These are phyloP conservation scores for Udeniomyces megalosporus DNA, from an alignment of 768 basidiomycete species.

Conservation along the genomic window DNA sequence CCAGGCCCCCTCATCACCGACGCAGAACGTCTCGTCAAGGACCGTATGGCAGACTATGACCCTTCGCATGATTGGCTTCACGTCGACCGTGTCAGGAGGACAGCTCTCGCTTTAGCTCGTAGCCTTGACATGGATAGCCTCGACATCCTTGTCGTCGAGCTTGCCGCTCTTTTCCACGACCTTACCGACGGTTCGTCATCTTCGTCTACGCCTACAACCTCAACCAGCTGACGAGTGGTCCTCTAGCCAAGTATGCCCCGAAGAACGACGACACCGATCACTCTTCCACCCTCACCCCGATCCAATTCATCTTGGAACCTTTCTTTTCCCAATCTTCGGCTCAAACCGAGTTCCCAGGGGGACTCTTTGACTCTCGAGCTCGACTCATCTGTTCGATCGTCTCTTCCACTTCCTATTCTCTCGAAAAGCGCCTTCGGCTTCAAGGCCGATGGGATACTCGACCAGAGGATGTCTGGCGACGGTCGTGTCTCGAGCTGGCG, in stretches of 20 bases:
- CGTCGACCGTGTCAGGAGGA: conserved; percentile 60
- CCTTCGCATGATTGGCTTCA: conserved; percentile 30
- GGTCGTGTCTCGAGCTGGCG: conserved; percentile 55
- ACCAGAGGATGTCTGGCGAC: conserved; percentile 41
- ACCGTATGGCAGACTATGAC: conserved; percentile 27
- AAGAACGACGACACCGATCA: conserved; percentile 55
- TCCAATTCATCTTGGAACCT: conserved; percentile 17
- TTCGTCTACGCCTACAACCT: not conserved
- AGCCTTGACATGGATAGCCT: conserved; percentile 31
- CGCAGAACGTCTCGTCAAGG: conserved; percentile 25
- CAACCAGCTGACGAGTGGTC: too few relatives aligned
- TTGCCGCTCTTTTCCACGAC: conserved; percentile 79
- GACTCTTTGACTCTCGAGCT: conserved; percentile 17
- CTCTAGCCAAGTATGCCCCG: too few relatives aligned
- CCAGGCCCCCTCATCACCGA: conserved; percentile 8
- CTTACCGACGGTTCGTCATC: conserved; percentile 17
- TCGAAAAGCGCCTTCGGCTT: conserved; percentile 51
- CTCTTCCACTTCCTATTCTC: conserved; percentile 71
- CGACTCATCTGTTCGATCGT: conserved; percentile 35
- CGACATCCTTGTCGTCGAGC: conserved; percentile 61
- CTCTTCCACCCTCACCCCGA: conserved; percentile 32
- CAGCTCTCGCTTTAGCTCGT: conserved; percentile 52
- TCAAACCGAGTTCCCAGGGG: conserved; percentile 11
- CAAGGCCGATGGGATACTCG: conserved; percentile 38
- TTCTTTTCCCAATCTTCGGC: conserved; percentile 19